Evolutionary conservation across 192 early-diverging fungal species (phyloP), one percentile per base, ranked within the genome.

Genomic region (Phycomyces nitens): DNA sequence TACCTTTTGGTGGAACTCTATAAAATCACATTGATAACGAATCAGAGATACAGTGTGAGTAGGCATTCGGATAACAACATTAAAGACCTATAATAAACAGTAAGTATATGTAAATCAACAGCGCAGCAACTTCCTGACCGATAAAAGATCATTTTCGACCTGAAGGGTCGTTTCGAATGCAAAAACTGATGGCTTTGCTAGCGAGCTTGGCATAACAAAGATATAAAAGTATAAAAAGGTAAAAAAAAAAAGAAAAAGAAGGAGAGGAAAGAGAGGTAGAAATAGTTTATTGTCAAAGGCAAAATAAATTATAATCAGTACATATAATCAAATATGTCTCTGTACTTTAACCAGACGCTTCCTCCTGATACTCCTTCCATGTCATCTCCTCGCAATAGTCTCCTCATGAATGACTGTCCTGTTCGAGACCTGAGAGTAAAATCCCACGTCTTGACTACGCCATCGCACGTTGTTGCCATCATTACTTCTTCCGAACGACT

Each of bases 1-100:
- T 66, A 75, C 73, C 64, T 75, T 75, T 66, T 70, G 52, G 58
- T 75, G 67, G 58, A 75, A 75, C n/a, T 75, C 73, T 9, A 63
- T 34, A 41, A 75, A 70, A 54, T 75, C 73, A 38, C 58, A 63
- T 29, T 44, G 68, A 39, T 75, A 75, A 20, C 73, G 64, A 22
- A 70, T 64, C 16, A 75, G 42, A 8, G 68, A 70, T 8, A 70
- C 39, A 22, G 68, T 70, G 5, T 65, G 52, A 0, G 42, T 58
- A 42, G 64, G 43, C 9, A 63, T 56, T 39, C 70, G 67, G 39
- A 75, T 56, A 29, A 75, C 53, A 9, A 75, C 62, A 53, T 75
- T 70, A 58, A 66, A 75, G 16, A 69, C 68, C 73, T 75, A 52
- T n/a, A n/a, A n/a, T n/a, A n/a, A n/a, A n/a, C n/a, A n/a, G n/a